These are phyloP conservation scores for Monosporascus sp. DNA, from an alignment of 2,329 filamentous ascomycete species.

Conservation along the genomic window DNA sequence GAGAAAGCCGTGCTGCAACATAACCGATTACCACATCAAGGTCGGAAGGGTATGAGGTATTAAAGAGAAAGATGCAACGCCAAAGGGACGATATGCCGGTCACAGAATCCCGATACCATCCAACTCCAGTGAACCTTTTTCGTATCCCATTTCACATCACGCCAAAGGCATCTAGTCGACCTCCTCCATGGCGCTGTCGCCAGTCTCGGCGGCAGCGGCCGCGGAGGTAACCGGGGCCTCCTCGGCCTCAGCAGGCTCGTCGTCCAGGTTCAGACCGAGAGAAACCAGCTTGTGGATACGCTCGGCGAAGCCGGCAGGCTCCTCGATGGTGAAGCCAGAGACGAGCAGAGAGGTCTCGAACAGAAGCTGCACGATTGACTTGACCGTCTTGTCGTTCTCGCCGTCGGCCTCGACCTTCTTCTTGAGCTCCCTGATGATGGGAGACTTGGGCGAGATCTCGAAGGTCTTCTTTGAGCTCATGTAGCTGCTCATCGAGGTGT, in stretches of 20 bases:
- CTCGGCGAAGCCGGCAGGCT: slow-evolving; percentile 95
- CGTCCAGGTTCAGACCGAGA: slow-evolving; percentile 94
- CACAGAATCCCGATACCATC: slow-evolving; percentile 32
- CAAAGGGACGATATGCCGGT: slow-evolving; percentile 23
- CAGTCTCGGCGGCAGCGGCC: slow-evolving; percentile 58
- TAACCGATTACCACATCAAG: slow-evolving; percentile 5
- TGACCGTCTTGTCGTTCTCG: slow-evolving; percentile 98
- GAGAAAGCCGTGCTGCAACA: slow-evolving; percentile 6
- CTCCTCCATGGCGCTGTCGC: slow-evolving; percentile 99
- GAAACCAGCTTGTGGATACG: slow-evolving; percentile 99
- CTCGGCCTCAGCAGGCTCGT: slow-evolving; percentile 69
- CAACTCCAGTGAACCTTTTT: slow-evolving; percentile 35
- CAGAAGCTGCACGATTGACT: slow-evolving; percentile 96
- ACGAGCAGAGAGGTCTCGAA: slow-evolving; percentile 98
- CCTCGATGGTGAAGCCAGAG: slow-evolving; percentile 98
- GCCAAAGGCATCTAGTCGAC: slow-evolving; percentile 68
- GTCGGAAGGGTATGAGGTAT: slow-evolving; percentile 26
- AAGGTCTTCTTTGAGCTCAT: slow-evolving; percentile 99
- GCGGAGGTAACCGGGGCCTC: slow-evolving; percentile 49
- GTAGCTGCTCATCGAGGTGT: slow-evolving; percentile 99
- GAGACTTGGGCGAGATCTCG: slow-evolving; percentile 97
- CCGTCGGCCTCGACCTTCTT: slow-evolving; percentile 97
- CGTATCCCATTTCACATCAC: slow-evolving; percentile 24
- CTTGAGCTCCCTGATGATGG: slow-evolving; percentile 99
- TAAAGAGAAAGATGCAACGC: slow-evolving; percentile 22